Percentiles rank a stretch among this genome's conserved stretches.
Conservation (phyloP, 768 basidiomycete species). For the Boletus rufocinnamomeus region DNA sequence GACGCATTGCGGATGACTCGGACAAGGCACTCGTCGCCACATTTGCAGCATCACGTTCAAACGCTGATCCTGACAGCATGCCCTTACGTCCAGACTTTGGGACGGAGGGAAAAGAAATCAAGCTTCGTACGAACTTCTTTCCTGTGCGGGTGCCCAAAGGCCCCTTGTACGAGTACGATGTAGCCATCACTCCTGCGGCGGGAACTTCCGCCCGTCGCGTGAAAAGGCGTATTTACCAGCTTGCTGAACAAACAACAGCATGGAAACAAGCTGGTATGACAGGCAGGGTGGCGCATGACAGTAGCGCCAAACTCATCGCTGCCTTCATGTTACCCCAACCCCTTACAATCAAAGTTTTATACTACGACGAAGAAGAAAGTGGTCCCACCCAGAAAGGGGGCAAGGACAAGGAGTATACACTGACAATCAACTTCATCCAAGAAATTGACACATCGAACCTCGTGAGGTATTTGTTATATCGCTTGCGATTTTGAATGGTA, state of each 20-base stretch:
- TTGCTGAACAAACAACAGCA: conserved; percentile 45
- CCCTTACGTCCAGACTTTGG: conserved; percentile 54
- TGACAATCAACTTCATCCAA: conserved; percentile 45
- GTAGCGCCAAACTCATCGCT: conserved; percentile 47
- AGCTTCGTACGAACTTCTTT: conserved; percentile 56
- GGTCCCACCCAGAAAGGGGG: conserved; percentile 32
- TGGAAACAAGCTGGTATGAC: conserved; percentile 45
- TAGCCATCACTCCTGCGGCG: conserved; percentile 40
- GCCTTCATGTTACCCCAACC: conserved; percentile 43
- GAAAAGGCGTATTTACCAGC: conserved; percentile 47
- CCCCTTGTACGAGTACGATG: conserved; percentile 50
- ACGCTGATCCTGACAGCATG: conserved; percentile 32
- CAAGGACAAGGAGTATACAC: conserved; percentile 46
- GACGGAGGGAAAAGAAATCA: conserved; percentile 43
- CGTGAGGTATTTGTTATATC: conserved; percentile 35
- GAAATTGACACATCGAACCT: conserved; percentile 47
- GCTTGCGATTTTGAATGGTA: neutral
- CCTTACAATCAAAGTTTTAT: conserved; percentile 40
- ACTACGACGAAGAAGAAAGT: conserved; percentile 49
- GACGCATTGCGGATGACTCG: conserved; percentile 48
- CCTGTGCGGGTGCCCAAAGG: conserved; percentile 48
- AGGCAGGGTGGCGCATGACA: conserved; percentile 49
- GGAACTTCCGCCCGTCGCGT: conserved; percentile 40
- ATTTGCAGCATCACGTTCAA: conserved; percentile 29
- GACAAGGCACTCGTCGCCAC: conserved; percentile 46